Evolutionary conservation across 768 basidiomycete genomes (phyloP), one percentile per base, ranked within the genome.

Genomic region (Suillus subaureus): DNA sequence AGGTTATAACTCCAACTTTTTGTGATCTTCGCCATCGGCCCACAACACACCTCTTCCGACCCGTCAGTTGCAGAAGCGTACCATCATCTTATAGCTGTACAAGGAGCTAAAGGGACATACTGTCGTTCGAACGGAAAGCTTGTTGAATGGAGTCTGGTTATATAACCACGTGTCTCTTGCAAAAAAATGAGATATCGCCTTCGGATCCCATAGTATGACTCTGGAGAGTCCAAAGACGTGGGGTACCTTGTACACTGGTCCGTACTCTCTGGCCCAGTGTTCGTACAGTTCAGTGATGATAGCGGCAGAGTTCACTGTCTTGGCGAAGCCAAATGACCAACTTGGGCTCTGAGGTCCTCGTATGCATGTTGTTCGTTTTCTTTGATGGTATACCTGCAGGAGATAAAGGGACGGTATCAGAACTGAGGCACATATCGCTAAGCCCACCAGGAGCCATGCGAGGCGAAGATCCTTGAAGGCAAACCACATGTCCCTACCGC

Each of bases 101-200:
- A 58, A 18, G 4, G 42, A 37, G 23, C 13, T 4, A 15, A 49
- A 11, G 12, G 23, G 31, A 70, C 76, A 55, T 57, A 83, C 84
- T 62, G 84, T 61, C 56, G 74, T 78, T 65, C 79, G 79, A 26
- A 84, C 78, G 43, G 82, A 78, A 0, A 72, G 51, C 33, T 74
- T 77, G 6, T 76, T 68, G 45, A 82, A 70, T 11, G 70, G 72
- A 1, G 78, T 78, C 56, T 81, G 79, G 0, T 80, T 72, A 68
- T 87, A 87, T 0, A 71, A 75, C 55, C 75, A 83, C 0, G 83
- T 85, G 63, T 86, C 85, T 64, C 73, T 79, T 2, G 83, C 74
- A 67, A 81, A 84, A 63, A 85, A 82, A 69, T 87, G 83, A 1
- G 78, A 73, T 40, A 82, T 74, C 1, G 85, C 83, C 69, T 81